These are phyloP conservation scores for Boletus sp. DNA, from an alignment of 768 basidiomycete species.

Conservation along the genomic window DNA sequence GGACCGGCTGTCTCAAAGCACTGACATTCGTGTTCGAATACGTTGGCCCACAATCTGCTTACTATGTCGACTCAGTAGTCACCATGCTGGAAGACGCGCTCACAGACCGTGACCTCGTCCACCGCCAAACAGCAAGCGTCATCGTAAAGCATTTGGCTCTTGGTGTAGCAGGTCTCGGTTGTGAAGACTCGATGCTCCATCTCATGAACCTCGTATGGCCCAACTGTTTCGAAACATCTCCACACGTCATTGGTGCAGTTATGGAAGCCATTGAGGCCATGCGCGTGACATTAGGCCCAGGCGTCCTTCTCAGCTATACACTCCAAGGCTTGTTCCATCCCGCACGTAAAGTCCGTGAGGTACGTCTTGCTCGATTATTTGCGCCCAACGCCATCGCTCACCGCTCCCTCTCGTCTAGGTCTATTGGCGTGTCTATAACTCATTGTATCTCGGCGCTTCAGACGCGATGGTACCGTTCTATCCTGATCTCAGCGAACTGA, in stretches of 20 bases:
- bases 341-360: constrained; percentile 94
- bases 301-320: constrained; percentile 87
- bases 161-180: constrained; percentile 94
- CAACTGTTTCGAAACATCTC: constrained; percentile 97
- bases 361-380: constrained; percentile 35
- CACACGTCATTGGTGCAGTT: constrained; percentile 96
- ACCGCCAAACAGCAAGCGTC: constrained; percentile 95
- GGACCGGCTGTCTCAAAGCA: constrained; percentile 97
- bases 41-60: constrained; percentile 93
- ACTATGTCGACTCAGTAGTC: constrained; percentile 96
- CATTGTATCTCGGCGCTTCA: constrained; percentile 84
- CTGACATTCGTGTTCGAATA: constrained; percentile 99
- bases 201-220: constrained; percentile 99
- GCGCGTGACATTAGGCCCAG: constrained; percentile 93
- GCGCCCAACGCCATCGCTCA: constrained; percentile 1
- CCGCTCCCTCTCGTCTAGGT: constrained; percentile 34
- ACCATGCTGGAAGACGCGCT: constrained; percentile 98
- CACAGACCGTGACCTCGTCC: constrained; percentile 97
- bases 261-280: constrained; percentile 99
- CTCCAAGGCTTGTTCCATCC: constrained; percentile 97
- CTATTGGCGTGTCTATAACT: constrained; percentile 96
- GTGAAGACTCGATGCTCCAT: constrained; percentile 97
- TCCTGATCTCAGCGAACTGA: constrained; percentile 86
- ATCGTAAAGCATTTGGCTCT: constrained; percentile 98
- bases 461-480: constrained; percentile 96